Conservation (phyloP, 2,329 filamentous ascomycete species). For the Cytospora piceae region DNA sequence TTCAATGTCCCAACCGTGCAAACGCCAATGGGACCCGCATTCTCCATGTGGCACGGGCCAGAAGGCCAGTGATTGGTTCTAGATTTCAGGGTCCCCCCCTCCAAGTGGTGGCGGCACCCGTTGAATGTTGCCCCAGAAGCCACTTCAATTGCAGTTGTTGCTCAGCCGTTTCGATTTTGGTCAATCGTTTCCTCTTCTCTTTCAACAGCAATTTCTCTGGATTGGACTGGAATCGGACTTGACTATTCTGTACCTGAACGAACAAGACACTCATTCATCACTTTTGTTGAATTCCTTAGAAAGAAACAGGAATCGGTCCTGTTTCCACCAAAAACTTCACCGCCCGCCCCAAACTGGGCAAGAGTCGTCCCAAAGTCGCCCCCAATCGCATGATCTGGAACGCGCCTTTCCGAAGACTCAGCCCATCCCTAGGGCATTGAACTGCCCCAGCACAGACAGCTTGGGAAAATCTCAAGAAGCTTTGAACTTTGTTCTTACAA, state of each 20-base stretch:
- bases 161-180: neutral
- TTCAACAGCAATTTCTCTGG: neutral
- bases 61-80: constrained; percentile 21
- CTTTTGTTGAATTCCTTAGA: neutral
- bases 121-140: neutral
- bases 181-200: too few relatives aligned
- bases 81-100: constrained; percentile 20
- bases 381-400: constrained; percentile 30
- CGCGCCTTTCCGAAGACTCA: constrained; percentile 24
- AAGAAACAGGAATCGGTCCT: neutral
- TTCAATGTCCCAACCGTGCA: neutral
- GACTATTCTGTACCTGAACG: neutral
- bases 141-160: neutral
- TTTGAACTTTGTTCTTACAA: constrained; percentile 9
- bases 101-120: constrained; percentile 6
- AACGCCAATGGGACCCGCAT: neutral
- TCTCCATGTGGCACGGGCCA: constrained; percentile 13
- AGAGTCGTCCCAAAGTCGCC: constrained; percentile 23
- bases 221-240: neutral
- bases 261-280: neutral
- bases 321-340: constrained; percentile 12
- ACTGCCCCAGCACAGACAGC: constrained; percentile 7
- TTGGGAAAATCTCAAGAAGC: neutral
- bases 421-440: constrained; percentile 20
- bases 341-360: constrained; percentile 13